These are phyloP conservation scores for Sequoia sempervirens DNA, from an alignment of 75 land plant genomes.

Conservation along the genomic window DNA sequence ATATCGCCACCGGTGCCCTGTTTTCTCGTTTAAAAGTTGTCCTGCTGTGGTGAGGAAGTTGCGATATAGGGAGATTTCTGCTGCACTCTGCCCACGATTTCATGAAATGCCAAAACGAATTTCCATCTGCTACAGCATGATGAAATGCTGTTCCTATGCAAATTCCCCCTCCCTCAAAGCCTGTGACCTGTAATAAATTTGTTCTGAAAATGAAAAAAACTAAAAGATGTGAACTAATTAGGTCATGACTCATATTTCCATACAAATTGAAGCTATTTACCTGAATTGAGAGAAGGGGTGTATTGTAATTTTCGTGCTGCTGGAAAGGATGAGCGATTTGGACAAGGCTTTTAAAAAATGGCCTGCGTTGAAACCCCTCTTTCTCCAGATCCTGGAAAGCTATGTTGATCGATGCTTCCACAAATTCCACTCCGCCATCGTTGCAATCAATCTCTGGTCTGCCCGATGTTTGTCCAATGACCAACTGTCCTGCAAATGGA, in stretches of 20 bases:
- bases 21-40: not conserved
- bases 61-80: not conserved
- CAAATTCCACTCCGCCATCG: too few species aligned
- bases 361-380: too few species aligned
- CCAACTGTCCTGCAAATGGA: constrained; percentile 15
- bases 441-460: not conserved
- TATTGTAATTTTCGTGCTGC: too few species aligned
- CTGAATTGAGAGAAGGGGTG: too few species aligned
- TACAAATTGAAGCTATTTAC: too few species aligned
- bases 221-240: too few species aligned
- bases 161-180: constrained; percentile 8
- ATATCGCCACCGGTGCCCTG: not conserved
- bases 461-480: not conserved
- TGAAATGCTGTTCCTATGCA: not conserved
- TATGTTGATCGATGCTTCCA: too few species aligned
- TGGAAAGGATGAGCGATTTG: too few species aligned
- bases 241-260: too few species aligned
- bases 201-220: too few species aligned
- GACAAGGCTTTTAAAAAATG: too few species aligned
- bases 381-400: too few species aligned
- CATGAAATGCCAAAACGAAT: constrained; percentile 17
- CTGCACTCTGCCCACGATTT: constrained; percentile 10
- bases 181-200: constrained; percentile 9
- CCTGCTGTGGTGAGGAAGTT: not conserved
- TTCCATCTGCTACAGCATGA: constrained; percentile 10